These are phyloP conservation scores for Hypoxylon fuscum DNA, from an alignment of 495 filamentous ascomycete species.

Conservation along the genomic window DNA sequence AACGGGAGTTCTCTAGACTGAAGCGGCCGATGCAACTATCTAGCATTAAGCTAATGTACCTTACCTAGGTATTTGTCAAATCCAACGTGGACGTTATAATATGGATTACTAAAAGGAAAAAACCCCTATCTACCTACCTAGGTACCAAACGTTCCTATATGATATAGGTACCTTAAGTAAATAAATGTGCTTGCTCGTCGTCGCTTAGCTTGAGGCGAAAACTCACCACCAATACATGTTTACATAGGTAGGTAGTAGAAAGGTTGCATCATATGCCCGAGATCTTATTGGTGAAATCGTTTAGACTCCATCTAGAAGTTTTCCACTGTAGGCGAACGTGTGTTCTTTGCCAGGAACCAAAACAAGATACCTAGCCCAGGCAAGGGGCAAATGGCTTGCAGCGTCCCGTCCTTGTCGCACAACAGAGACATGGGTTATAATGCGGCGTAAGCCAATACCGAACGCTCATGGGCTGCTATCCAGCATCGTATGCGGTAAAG, in stretches of 20 bases:
- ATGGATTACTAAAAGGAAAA: no score
- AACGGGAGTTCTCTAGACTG: conserved; percentile 9
- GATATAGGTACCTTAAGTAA: no score
- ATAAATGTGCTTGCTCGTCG: no score
- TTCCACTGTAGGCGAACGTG: conserved; percentile 4
- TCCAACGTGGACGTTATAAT: no score
- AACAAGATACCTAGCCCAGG: conserved; percentile 14
- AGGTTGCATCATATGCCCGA: conserved; percentile 1
- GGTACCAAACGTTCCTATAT: not conserved
- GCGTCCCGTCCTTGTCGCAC: conserved; percentile 27
- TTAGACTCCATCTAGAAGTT: conserved; percentile 7
- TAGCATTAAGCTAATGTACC: no score
- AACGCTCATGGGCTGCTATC: not conserved
- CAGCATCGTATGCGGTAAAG: conserved; percentile 19
- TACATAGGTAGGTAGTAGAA: not conserved
- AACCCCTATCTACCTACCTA: conserved; percentile 1
- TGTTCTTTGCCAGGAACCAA: conserved; percentile 25
- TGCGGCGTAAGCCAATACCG: conserved; percentile 5
- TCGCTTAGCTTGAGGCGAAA: not conserved
- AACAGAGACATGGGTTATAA: conserved; percentile 8
- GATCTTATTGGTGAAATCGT: conserved; percentile 9
- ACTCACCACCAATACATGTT: no score
- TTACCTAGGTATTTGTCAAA: no score
- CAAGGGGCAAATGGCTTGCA: conserved; percentile 26
- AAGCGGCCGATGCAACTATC: no score